Conservation (phyloP, 257 asterid genomes). For the Forsythia suspensa region DNA sequence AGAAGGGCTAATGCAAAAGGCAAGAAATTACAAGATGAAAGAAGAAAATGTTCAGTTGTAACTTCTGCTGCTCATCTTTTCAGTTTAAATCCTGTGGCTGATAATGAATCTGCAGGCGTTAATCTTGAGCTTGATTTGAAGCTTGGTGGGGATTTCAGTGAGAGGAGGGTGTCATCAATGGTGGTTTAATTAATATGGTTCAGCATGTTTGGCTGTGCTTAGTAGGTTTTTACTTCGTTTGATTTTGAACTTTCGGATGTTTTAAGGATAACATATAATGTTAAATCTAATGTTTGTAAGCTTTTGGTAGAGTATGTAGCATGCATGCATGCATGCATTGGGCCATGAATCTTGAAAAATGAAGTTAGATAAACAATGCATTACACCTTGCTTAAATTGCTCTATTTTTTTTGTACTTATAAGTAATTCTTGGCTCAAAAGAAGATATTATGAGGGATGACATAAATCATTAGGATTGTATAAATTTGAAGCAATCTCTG, state of each 20-base stretch:
- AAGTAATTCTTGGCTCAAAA: too few species aligned
- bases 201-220: not conserved
- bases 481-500: too few species aligned
- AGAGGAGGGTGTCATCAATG: constrained; percentile 12
- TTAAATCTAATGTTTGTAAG: not conserved
- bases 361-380: too few species aligned
- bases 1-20: constrained; percentile 12
- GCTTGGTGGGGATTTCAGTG: constrained; percentile 18
- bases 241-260: not conserved
- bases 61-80: constrained; percentile 63
- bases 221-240: not conserved
- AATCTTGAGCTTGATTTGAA: constrained; percentile 62
- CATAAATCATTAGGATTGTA: too few species aligned
- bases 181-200: constrained; percentile 8
- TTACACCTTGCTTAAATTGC: too few species aligned
- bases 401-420: too few species aligned
- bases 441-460: too few species aligned
- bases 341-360: too few species aligned
- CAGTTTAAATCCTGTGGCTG: constrained; percentile 22
- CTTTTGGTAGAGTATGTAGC: not conserved
- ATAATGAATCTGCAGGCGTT: constrained; percentile 5
- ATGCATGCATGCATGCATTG: too few species aligned
- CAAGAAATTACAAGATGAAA: not conserved
- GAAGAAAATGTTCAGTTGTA: constrained; percentile 56
- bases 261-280: not conserved